Evolutionary conservation across 2,329 filamentous ascomycete genomes (phyloP).

Genomic region (Parafenestella ontariensis): DNA sequence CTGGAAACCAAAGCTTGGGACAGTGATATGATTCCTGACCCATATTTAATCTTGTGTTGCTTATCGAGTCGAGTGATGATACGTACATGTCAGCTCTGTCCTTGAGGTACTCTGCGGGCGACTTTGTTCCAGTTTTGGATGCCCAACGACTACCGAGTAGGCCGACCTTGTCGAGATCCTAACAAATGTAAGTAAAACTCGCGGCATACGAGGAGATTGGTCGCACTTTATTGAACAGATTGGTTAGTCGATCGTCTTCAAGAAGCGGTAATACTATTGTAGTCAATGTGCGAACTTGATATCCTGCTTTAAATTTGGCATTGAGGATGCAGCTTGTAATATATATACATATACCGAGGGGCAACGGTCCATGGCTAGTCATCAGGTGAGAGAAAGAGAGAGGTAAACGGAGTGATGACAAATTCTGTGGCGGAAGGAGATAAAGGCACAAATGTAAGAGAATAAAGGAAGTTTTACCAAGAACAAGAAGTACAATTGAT

Average conservation of each 20-base stretch:
- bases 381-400: too few relatives aligned
- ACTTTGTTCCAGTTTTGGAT: too few relatives aligned
- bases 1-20: constrained; percentile 2
- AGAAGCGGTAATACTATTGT: not conserved
- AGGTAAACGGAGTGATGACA: too few relatives aligned
- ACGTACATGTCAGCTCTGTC: not conserved
- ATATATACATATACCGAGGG: too few relatives aligned
- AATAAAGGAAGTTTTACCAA: not conserved
- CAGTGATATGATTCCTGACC: not conserved
- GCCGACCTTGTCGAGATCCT: too few relatives aligned
- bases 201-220: too few relatives aligned
- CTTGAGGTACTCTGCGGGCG: not conserved
- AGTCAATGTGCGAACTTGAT: not conserved
- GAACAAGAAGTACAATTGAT: too few relatives aligned
- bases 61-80: not conserved
- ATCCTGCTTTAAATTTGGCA: not conserved
- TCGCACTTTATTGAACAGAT: not conserved
- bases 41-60: not conserved
- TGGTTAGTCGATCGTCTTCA: not conserved
- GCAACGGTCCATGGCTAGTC: too few relatives aligned
- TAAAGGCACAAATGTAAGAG: not conserved
- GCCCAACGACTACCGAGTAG: too few relatives aligned
- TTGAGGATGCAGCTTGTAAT: too few relatives aligned
- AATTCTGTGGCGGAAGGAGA: too few relatives aligned
- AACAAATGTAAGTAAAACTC: too few relatives aligned